Base-by-base conservation (phyloP, 164 flowering plant genomes). In the Nymphaea thermarum region DNA sequence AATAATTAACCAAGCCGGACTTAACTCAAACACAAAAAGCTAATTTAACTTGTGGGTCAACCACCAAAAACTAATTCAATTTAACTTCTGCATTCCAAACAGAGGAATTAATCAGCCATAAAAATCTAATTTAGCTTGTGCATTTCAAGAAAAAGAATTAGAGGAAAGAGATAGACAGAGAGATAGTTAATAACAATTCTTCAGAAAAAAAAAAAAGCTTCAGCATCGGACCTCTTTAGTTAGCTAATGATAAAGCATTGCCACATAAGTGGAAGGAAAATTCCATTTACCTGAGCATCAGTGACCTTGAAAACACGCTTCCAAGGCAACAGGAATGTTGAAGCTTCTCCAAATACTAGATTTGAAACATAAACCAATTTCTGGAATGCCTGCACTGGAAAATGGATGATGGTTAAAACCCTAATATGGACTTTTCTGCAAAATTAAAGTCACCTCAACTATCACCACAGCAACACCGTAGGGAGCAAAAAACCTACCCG, bases 381-480 rank as follows among this genome's bases (percentile, higher is more conserved):
- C 89, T 90, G 96, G 83, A 95, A 95, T 77, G 97, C 98, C 99
- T 95, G 98, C 94, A 86, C 87, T 83, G 84, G 83, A 84, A 75
- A 80, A 10, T 70, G 77, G 74, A 69, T 70, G 69, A 81, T 81
- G 84, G 76, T 81, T 88, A 84, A 80, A 72, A 72, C 77, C 78
- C 75, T 67, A 51, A 68, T 12, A 62, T 17, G 11, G n/a, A 6
- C 63, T 2, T n/a, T 62, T 17, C n/a, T 62, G n/a, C 7, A 17
- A 62, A 41, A 62, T 25, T 17, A 62, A 3, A 4, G n/a, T 62
- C 42, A 17, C 11, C 7, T 62, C 11, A 17, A 62, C 11, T 17
- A 62, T 62, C 25, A 41, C n/a, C 10, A 41, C 2, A 17, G 3
- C 41, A 3, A 62, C n/a, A 11, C n/a, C 7, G 10, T 17, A 62